A percentile compares a stretch with the other conserved stretches of the same genome.
These are phyloP conservation scores for Venturia effusa DNA, from an alignment of 2,329 filamentous ascomycete genomes.

Conservation along the genomic window DNA sequence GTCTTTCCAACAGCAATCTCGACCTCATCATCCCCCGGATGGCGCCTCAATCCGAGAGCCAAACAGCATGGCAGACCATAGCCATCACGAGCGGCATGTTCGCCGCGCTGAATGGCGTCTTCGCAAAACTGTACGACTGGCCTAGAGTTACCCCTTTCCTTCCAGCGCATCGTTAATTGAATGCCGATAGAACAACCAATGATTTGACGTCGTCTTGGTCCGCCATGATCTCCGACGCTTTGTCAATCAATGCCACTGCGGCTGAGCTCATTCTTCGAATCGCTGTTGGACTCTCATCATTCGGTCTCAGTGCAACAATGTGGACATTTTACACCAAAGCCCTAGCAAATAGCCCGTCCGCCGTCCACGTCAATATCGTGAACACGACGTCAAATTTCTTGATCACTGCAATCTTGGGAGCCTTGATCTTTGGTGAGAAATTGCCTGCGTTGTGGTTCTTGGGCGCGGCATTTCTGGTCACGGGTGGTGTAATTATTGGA, in stretches of 20 bases:
- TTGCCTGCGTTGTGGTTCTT: conserved; percentile 68
- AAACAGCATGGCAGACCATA: conserved; percentile 45
- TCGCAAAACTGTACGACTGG: conserved; percentile 57
- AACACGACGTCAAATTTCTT: conserved; percentile 78
- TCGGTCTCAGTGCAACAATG: conserved; percentile 70
- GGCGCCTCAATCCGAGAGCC: not conserved
- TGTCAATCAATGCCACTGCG: conserved; percentile 37
- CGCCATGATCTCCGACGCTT: conserved; percentile 34
- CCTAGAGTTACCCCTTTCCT: not conserved
- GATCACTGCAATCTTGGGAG: conserved; percentile 61
- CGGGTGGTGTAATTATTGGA: conserved; percentile 69
- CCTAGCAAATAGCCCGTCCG: conserved; percentile 61
- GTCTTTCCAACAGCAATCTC: not conserved
- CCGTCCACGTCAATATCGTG: conserved; percentile 69
- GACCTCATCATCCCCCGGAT: not conserved
- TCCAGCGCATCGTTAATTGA: not conserved
- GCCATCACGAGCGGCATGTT: conserved; percentile 66
- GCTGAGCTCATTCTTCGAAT: conserved; percentile 42
- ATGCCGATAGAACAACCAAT: conserved; percentile 46
- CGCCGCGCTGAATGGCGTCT: conserved; percentile 71
- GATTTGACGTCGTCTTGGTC: conserved; percentile 45
- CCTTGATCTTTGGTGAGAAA: conserved; percentile 58
- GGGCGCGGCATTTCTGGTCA: conserved; percentile 60
- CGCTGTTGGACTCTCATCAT: conserved; percentile 64
- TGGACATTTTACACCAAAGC: conserved; percentile 75